A percentile compares a stretch with the other conserved stretches of the same genome.
Evolutionary conservation across 441 rosid genomes (phyloP).

Genomic region (Aquilaria agallochum): DNA sequence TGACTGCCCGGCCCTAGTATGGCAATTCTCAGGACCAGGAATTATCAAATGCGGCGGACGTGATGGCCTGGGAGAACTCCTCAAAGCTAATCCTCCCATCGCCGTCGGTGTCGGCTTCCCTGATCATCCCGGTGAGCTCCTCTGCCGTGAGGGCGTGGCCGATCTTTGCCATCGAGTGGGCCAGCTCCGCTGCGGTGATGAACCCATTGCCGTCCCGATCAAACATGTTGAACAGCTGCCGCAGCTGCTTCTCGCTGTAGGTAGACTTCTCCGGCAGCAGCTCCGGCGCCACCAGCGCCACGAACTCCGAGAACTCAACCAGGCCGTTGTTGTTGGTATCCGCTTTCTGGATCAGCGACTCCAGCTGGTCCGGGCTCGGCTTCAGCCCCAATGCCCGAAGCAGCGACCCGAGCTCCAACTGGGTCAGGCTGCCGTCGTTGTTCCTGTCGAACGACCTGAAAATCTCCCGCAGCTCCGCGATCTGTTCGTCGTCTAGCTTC

Average conservation of each 20-base stretch:
- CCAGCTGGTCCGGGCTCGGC: constrained; percentile 72
- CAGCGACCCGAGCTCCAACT: constrained; percentile 76
- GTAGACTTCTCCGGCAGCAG: constrained; percentile 55
- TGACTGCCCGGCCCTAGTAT: no score
- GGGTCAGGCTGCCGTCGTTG: constrained; percentile 82
- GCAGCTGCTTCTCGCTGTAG: constrained; percentile 74
- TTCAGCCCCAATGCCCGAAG: constrained; percentile 66
- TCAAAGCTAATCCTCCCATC: constrained; percentile 80
- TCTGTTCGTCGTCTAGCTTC: constrained; percentile 68
- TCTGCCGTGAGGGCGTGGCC: constrained; percentile 82
- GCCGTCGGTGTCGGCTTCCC: constrained; percentile 84
- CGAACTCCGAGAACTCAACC: constrained; percentile 77
- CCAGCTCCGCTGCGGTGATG: constrained; percentile 80
- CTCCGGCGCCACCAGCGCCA: constrained; percentile 72
- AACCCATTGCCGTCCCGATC: constrained; percentile 84
- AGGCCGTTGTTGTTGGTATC: constrained; percentile 78
- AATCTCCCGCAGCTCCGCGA: constrained; percentile 65
- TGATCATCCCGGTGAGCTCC: constrained; percentile 86
- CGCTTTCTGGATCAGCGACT: constrained; percentile 54
- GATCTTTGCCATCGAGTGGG: constrained; percentile 85
- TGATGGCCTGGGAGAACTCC: constrained; percentile 77
- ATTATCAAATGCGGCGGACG: constrained; percentile 83
- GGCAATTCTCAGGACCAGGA: constrained; percentile 44
- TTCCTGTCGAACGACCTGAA: constrained; percentile 79
- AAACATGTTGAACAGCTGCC: constrained; percentile 63